phyloP scores from a whole-genome alignment of 1,284 basidiomycete species.

The Ustilago tritici region DNA sequence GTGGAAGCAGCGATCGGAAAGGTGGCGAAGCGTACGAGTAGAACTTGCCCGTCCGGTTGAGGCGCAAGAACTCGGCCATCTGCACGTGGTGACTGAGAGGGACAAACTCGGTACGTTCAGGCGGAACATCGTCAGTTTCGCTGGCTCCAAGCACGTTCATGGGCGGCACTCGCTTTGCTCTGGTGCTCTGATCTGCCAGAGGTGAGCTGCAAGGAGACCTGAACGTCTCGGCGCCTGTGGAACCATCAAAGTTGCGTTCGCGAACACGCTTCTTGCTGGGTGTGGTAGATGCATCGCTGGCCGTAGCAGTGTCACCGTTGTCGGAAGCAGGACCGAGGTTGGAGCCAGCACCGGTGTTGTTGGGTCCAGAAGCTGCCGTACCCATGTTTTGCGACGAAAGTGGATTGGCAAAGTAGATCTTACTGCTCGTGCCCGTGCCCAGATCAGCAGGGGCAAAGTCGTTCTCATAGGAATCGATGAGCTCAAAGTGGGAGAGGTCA shows the following conservation, averaged over 20 bases:
- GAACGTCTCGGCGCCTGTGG: constrained; percentile 46
- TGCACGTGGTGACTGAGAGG: constrained; percentile 60
- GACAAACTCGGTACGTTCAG: constrained; percentile 52
- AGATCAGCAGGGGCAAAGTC: constrained; percentile 70
- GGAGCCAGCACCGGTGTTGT: constrained; percentile 2
- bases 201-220: constrained; percentile 30
- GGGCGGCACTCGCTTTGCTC: constrained; percentile 56
- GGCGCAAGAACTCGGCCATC: constrained; percentile 63
- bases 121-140: constrained; percentile 44
- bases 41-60: constrained; percentile 57
- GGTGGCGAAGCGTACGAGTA: constrained; percentile 58
- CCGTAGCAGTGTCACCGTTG: constrained; percentile 1
- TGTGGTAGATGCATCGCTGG: constrained; percentile 3
- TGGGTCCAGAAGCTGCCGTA: constrained; percentile 21
- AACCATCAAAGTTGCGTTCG: constrained; percentile 51
- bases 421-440: constrained; percentile 62
- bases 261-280: constrained; percentile 16
- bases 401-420: constrained; percentile 62
- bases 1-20: constrained; percentile 61
- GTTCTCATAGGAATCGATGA: constrained; percentile 79
- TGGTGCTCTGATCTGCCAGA: constrained; percentile 23
- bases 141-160: constrained; percentile 63
- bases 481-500: constrained; percentile 90
- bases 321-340: constrained; percentile 9
- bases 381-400: constrained; percentile 21